Evolutionary conservation across 441 rosid genomes (phyloP).

Genomic region (Gossypium schwendimanii): DNA sequence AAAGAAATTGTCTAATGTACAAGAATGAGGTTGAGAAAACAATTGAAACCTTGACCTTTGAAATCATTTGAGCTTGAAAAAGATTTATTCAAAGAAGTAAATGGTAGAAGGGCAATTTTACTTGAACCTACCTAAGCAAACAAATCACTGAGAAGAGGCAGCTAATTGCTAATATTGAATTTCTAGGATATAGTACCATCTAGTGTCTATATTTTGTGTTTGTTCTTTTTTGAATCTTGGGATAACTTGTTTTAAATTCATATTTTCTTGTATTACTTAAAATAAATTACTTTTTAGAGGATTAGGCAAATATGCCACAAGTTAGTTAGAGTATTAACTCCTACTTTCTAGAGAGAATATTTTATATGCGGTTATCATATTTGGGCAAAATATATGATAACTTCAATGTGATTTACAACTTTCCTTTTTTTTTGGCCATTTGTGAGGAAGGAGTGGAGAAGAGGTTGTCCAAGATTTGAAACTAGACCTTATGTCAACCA

Average conservation of each 20-base stretch:
- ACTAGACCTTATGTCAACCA: no score
- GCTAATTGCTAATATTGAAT: background rate
- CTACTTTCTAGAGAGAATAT: background rate
- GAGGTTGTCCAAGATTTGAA: no score
- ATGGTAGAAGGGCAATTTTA: background rate
- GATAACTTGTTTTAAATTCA: background rate
- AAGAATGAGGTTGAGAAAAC: background rate
- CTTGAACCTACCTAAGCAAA: background rate
- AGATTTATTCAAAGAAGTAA: background rate
- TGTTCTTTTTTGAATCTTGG: background rate
- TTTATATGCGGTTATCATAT: background rate
- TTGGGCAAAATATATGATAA: background rate
- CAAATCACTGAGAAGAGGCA: background rate
- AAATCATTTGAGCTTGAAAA: background rate
- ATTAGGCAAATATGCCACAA: background rate
- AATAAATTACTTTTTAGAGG: background rate
- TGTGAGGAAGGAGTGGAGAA: no score
- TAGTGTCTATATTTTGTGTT: background rate
- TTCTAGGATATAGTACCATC: background rate
- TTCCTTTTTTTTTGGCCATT: no score
- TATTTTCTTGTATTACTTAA: slow-evolving; percentile 4
- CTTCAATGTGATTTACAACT: background rate
- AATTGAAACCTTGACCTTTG: background rate
- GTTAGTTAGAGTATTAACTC: background rate
- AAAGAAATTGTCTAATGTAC: background rate